A percentile compares a stretch with the other conserved stretches of the same genome.
Conservation (phyloP, 2,329 filamentous ascomycete species). For the Penicillium fuscoglaucum region DNA sequence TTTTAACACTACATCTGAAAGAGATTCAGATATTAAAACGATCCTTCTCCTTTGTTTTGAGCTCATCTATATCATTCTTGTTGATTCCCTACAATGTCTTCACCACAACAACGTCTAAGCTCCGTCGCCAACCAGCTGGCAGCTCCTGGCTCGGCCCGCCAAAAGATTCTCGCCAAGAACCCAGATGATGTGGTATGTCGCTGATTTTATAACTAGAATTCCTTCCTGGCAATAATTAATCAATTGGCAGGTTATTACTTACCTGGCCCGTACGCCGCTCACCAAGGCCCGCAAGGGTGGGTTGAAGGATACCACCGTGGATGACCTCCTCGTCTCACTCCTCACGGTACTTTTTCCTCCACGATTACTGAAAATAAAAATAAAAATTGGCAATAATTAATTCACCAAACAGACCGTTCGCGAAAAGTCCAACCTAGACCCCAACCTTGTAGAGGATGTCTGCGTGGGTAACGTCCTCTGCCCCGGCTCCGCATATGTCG, state of each 20-base stretch:
- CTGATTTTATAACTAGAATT: neutral
- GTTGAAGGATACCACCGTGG: conserved; percentile 41
- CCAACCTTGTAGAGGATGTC: conserved; percentile 82
- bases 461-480: conserved; percentile 83
- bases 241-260: conserved; percentile 41
- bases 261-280: conserved; percentile 41
- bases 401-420: conserved; percentile 59
- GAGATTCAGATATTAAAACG: conserved; percentile 13
- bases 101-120: conserved; percentile 41
- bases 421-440: conserved; percentile 81
- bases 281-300: conserved; percentile 44
- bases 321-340: conserved; percentile 40
- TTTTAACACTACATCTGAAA: conserved; percentile 5
- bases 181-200: conserved; percentile 43
- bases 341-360: conserved; percentile 33
- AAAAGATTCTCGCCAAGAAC: conserved; percentile 38
- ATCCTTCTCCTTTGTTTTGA: neutral
- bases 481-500: conserved; percentile 85
- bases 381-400: neutral
- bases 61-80: neutral
- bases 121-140: conserved; percentile 46
- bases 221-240: neutral
- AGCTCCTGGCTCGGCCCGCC: conserved; percentile 31
- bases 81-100: conserved; percentile 34
- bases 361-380: neutral